These are phyloP conservation scores for Fusarium sulawesiense DNA, from an alignment of 2,329 filamentous ascomycete genomes.

Conservation along the genomic window DNA sequence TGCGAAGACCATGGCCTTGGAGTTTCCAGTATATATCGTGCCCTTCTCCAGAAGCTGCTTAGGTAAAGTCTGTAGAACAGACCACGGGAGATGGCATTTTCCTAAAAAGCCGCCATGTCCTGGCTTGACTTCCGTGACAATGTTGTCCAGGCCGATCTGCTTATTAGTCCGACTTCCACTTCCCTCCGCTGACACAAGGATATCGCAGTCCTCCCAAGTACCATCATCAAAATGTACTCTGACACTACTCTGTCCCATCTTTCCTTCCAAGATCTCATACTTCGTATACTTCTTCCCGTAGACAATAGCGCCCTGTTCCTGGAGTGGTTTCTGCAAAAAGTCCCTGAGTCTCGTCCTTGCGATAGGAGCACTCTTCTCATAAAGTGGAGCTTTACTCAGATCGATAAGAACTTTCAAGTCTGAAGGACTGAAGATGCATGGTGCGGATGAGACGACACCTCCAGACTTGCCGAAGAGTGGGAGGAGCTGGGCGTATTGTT, in stretches of 20 bases:
- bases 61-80: background rate
- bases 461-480: background rate
- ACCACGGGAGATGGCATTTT: background rate
- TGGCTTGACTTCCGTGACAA: background rate
- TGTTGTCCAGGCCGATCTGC: background rate
- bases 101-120: background rate
- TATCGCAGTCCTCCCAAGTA: background rate
- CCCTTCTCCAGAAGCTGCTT: background rate
- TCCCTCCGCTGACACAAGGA: background rate
- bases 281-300: background rate
- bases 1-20: background rate
- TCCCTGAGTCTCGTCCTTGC: background rate
- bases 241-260: background rate
- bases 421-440: background rate
- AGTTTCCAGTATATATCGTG: background rate
- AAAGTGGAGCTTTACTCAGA: background rate
- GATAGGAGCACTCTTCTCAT: background rate
- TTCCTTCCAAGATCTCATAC: rapidly evolving
- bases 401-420: background rate
- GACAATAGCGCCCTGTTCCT: rapidly evolving
- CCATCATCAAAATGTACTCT: background rate
- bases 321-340: background rate
- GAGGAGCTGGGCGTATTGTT: rapidly evolving
- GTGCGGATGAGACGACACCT: background rate
- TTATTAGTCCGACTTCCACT: background rate